Evolutionary conservation across 2,329 filamentous ascomycete genomes (phyloP), one percentile per base, ranked within the genome.

Genomic region (Emergomyces pasteurianus): DNA sequence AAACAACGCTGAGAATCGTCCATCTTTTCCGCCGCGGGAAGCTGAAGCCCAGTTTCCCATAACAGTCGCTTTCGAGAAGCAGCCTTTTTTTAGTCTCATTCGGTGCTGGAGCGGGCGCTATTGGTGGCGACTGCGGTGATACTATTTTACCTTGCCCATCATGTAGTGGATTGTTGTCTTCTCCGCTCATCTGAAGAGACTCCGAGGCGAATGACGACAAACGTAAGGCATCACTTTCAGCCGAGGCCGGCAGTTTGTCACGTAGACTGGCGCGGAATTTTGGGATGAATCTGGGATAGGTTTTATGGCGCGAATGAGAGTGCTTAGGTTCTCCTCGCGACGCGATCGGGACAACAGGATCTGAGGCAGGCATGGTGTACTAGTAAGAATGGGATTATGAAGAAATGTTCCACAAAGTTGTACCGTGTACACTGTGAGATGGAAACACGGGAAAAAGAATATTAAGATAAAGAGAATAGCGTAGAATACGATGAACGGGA

Each of bases 11-110:
- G 60, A 88, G 77, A 67, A 88, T 86, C 65, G 75, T 79, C 86
- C 86, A 88, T 77, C 88, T 89, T 76, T 86, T 87, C 77, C 75
- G 79, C n/a, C 61, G 70, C 0, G 85, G 73, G 63, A 81, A 89
- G 10, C 74, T 74, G 68, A 80, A 89, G 55, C 84, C 86, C 1
- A 89, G 77, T 70, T 87, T 81, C 12, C 82, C 79, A 70, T 85
- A 86, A 70, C 84, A 86, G 64, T 87, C 83, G 34, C 75, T 74
- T 63, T 81, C 78, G 1, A 73, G 78, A 47, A 83, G 64, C 62
- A 80, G 75, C 2, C 66, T 54, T 58, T 69, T 74, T 53, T 63
- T 67, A 10, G 2, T 9, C 31, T 34, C 28, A 34, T n/a, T 8
- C 14, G 31, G 16, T 34, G 18, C 28, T 2, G 28, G 16, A 2